Evolutionary conservation across 2,329 filamentous ascomycete species (phyloP), one percentile per base, ranked within the genome.

Genomic region (Aquanectria penicillioides): DNA sequence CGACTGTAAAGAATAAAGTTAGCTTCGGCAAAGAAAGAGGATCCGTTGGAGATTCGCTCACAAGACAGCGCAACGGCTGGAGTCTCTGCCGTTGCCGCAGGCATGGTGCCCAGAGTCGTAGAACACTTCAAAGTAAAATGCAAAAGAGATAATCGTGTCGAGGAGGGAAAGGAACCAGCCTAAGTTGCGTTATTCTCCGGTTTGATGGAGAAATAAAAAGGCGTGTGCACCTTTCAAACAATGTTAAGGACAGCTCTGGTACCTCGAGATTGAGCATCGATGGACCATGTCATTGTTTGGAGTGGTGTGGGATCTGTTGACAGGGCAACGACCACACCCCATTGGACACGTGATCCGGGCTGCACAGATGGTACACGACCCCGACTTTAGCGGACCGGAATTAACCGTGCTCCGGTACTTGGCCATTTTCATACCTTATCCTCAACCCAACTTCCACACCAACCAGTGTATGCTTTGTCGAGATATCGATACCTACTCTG

Each of bases 1-100:
- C 94, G 81, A 99, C 94, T 94, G n/a, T n/a, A n/a, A 23, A 44
- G 47, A 3, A 34, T 23, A 11, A 46, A 18, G 15, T 26, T 6
- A 40, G 11, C 10, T 5, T 26, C 12, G 15, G 13, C 8, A 43
- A 33, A 15, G 11, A 15, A 10, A 25, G 22, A 20, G 31, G 10
- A 31, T 34, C n/a, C 12, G 8, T 12, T 11, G 28, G 12, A 4
- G 18, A 9, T 36, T 43, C 53, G 53, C 82, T 71, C 80, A 90
- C 88, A 91, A 41, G 89, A 91, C 72, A 91, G 80, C 68, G 87
- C 81, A 69, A 91, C 88, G 49, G 85, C 83, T 67, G 89, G 89
- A 68, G 80, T 79, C 67, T 90, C 89, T 69, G 83, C 79, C 68
- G 83, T 81, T 61, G 83, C 82, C 66, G 83, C 84, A 75, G 86